Base-by-base conservation (phyloP, 2,329 filamentous ascomycete genomes). In the Diaporthe amygdali region DNA sequence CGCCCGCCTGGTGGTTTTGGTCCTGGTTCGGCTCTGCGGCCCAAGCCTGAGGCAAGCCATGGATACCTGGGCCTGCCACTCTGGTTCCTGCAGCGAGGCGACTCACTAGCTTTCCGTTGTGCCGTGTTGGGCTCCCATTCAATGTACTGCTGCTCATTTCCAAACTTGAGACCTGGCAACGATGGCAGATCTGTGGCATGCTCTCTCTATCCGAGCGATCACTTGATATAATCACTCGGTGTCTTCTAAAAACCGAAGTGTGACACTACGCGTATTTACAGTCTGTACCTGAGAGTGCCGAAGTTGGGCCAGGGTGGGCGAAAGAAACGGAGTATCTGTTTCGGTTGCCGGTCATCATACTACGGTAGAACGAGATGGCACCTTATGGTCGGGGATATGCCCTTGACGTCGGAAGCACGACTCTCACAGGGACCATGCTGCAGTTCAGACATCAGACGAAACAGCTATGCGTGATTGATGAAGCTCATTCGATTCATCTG, bases 381-480 rank as follows among this genome's bases (percentile, higher is more conserved):
- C 59, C 44, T 64, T 27, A 6, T 34, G 59, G 59, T 44, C 44
- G 59, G 59, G 56, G 59, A 14, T 37, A 46, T 41, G 59, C 44
- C 41, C 41, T 47, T 47, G 41, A 34, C 56, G 32, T 63, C 17
- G 56, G 56, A 47, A 30, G 56, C 27, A 27, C 56, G 56, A 47
- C 41, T 34, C 41, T 63, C 56, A 44, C 56, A 55, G 39, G 68
- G 30, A 51, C 56, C 68, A 49, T 70, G 39, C 49, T 66, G 47
- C 59, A 54, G 52, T 25, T 66, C 47, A 70, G 61, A 70, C 59
- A 55, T 70, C 68, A 70, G 68, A 66, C 68, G 59, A 70, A 66
- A 70, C 68, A 70, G 25, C 25, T 56, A 22, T 41, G 25, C 32
- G 27, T 66, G 68, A 39, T 64, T 66, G 37, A 61, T 49, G 49